These are phyloP conservation scores for Sesbania bispinosa DNA, from an alignment of 306 rosid species.

Conservation along the genomic window DNA sequence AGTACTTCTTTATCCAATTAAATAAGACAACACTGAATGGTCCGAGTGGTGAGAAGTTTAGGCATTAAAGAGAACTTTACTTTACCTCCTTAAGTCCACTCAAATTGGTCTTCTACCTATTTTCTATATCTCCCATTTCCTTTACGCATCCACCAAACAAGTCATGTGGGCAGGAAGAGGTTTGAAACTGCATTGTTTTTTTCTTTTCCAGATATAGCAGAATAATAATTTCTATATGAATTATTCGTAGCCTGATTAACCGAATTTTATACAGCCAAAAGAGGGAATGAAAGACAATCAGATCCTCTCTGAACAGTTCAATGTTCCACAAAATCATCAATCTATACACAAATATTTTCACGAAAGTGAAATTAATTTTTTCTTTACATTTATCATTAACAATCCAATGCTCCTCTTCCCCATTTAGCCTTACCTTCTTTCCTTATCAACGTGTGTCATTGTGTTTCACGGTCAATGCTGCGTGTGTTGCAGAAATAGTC, in stretches of 20 bases:
- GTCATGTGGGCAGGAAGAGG: not conserved
- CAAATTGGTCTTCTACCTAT: too few species aligned
- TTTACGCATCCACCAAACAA: too few species aligned
- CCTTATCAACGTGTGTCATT: not conserved
- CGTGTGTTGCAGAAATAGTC: not conserved
- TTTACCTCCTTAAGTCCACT: too few species aligned
- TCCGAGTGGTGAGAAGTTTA: too few species aligned
- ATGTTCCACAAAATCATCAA: slow-evolving; percentile 18
- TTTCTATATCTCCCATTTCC: too few species aligned
- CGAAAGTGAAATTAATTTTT: slow-evolving; percentile 10
- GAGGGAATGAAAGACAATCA: not conserved
- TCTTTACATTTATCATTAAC: slow-evolving; percentile 31
- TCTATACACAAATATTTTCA: slow-evolving; percentile 34
- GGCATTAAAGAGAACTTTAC: too few species aligned
- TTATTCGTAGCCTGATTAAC: not conserved
- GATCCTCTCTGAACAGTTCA: slow-evolving; percentile 17
- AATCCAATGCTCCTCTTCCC: slow-evolving; percentile 13
- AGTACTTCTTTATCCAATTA: too few species aligned
- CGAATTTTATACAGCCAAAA: slow-evolving; percentile 6
- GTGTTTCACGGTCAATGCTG: not conserved
- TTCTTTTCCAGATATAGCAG: not conserved
- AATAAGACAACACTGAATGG: too few species aligned
- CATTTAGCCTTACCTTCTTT: slow-evolving; percentile 12
- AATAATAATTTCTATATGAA: slow-evolving; percentile 11
- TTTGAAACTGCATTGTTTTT: not conserved